Conservation (phyloP, 805 yeast species). For the Myxozyma neglecta region DNA sequence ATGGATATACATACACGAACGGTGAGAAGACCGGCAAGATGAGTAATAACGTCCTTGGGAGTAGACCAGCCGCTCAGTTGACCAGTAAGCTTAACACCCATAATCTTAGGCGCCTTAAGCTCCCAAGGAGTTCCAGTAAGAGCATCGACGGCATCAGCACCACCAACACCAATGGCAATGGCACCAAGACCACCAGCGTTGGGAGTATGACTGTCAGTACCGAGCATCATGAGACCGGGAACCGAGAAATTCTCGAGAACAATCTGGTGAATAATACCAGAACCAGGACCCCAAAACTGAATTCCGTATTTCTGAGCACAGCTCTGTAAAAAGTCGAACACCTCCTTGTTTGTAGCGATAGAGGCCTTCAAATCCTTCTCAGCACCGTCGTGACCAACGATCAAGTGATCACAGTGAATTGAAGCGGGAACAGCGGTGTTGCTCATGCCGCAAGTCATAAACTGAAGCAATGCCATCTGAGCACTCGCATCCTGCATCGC, state of each 20-base stretch:
- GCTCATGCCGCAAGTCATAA: constrained; percentile 92
- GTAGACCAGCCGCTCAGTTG: constrained; percentile 92
- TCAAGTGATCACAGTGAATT: constrained; percentile 96
- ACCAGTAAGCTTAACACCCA: constrained; percentile 95
- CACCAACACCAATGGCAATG: constrained; percentile 98
- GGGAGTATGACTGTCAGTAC: constrained; percentile 97
- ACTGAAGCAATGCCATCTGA: constrained; percentile 95
- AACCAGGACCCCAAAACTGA: constrained; percentile 99
- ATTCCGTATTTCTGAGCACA: constrained; percentile 94
- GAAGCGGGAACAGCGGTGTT: constrained; percentile 92
- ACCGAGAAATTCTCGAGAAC: constrained; percentile 94
- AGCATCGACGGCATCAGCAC: constrained; percentile 98
- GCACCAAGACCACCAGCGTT: constrained; percentile 99
- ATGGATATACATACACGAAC: constrained; percentile 52
- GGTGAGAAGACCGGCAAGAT: constrained; percentile 89
- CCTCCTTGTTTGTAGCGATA: constrained; percentile 87
- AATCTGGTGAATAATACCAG: constrained; percentile 97
- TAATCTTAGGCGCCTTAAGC: constrained; percentile 91
- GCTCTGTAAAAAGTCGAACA: constrained; percentile 82
- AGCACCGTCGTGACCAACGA: constrained; percentile 94
- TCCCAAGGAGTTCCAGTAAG: constrained; percentile 96
- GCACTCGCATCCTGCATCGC: constrained; percentile 99
- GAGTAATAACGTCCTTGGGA: constrained; percentile 92
- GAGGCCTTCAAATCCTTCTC: constrained; percentile 81
- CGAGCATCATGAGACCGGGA: constrained; percentile 95